phyloP scores from a whole-genome alignment of 2,329 filamentous ascomycete genomes.

The Basipetospora chlamydospora region DNA sequence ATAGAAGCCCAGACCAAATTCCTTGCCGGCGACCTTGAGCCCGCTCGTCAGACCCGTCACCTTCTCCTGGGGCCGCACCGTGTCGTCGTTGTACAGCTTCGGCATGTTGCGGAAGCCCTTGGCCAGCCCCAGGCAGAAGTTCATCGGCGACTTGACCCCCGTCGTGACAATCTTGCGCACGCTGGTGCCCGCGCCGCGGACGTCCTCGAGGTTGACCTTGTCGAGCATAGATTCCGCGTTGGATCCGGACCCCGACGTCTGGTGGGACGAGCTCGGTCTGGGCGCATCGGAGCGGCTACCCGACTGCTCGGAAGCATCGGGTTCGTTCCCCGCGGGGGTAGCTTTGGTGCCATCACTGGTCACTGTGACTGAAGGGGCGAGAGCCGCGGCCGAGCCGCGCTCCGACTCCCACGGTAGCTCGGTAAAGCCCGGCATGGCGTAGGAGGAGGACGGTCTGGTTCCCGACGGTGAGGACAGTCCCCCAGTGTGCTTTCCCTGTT shows the following conservation, averaged over 20 bases:
- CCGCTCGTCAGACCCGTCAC: slow-evolving; percentile 67
- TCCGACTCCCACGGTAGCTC: not conserved
- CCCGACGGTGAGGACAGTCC: too few relatives aligned
- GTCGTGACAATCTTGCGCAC: slow-evolving; percentile 3
- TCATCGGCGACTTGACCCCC: slow-evolving; percentile 69
- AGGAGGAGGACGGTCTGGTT: too few relatives aligned
- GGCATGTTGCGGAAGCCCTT: slow-evolving; percentile 84
- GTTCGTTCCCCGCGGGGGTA: too few relatives aligned
- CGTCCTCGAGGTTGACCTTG: slow-evolving; percentile 3
- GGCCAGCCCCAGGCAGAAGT: slow-evolving; percentile 68
- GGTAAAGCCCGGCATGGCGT: slow-evolving; percentile 7
- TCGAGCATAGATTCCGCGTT: too few relatives aligned
- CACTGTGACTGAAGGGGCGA: not conserved
- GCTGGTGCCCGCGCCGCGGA: slow-evolving; percentile 1
- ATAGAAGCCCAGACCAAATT: slow-evolving; percentile 63
- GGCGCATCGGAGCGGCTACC: too few relatives aligned
- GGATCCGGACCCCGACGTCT: too few relatives aligned
- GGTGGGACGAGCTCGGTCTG: too few relatives aligned
- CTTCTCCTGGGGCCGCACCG: slow-evolving; percentile 61
- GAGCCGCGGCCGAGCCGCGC: not conserved
- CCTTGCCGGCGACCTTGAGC: slow-evolving; percentile 61
- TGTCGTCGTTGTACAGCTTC: slow-evolving; percentile 71
- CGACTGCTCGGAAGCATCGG: too few relatives aligned
- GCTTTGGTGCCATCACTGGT: slow-evolving; percentile 1
- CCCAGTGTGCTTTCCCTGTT: too few relatives aligned